phyloP scores from a whole-genome alignment of 352 stramenopile species.

The Phytopythium litorale region DNA sequence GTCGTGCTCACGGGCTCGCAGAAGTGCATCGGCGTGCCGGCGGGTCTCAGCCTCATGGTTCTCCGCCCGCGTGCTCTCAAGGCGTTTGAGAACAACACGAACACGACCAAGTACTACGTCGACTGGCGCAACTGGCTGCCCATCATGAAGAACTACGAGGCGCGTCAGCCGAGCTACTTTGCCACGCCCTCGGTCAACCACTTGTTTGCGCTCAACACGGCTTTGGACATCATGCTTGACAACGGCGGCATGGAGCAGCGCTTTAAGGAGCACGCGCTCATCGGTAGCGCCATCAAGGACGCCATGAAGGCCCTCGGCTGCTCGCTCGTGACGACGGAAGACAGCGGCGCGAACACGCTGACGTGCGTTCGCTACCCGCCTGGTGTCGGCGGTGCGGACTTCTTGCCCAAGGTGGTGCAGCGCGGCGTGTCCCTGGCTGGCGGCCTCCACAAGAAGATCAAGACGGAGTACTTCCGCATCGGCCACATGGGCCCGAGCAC shows the following conservation, averaged over 20 bases:
- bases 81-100: conserved; percentile 55
- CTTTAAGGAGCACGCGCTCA: conserved; percentile 59
- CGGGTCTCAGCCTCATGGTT: conserved; percentile 59
- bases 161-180: conserved; percentile 71
- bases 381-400: conserved; percentile 57
- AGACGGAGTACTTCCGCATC: conserved; percentile 84
- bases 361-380: conserved; percentile 73
- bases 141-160: conserved; percentile 86
- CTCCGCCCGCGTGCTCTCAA: conserved; percentile 65
- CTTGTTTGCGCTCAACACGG: conserved; percentile 66
- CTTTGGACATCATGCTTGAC: conserved; percentile 61
- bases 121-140: conserved; percentile 79
- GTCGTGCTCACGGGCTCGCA: conserved; percentile 77
- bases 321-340: conserved; percentile 48
- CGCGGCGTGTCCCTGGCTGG: conserved; percentile 70
- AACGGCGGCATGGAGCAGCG: conserved; percentile 77
- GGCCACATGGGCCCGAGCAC: conserved; percentile 81
- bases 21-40: conserved; percentile 73
- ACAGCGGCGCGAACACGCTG: conserved; percentile 58
- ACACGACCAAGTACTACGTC: conserved; percentile 62
- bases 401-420: conserved; percentile 68
- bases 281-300: conserved; percentile 61
- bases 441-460: conserved; percentile 76
- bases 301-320: conserved; percentile 62
- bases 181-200: conserved; percentile 78